Evolutionary conservation across 2,329 filamentous ascomycete genomes (phyloP), one percentile per base, ranked within the genome.

Genomic region (Colletotrichum tamarilloi): DNA sequence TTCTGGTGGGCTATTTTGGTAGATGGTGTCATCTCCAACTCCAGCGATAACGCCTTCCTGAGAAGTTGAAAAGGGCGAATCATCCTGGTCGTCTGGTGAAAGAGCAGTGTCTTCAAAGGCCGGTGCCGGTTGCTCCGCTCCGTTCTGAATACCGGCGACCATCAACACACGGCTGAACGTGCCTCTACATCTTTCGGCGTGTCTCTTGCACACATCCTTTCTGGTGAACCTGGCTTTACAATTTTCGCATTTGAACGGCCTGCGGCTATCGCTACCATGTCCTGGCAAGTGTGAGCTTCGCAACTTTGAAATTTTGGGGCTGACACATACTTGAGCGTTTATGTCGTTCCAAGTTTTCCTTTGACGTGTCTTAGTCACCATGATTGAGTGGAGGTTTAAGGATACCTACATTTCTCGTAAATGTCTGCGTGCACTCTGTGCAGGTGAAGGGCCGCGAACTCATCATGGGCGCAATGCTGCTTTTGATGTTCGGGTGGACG

Each of bases 281-380:
- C 72, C 77, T 78, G 16, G 5, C 12, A 5, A 16, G n/a, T 14
- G 22, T 74, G 30, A 74, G 73, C 35, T 62, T 28, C 24, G 12
- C 12, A 58, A 56, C 6, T 32, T 16, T 11, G 24, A 24, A 53
- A 35, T 2, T 22, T 30, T 12, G 32, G 19, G 26, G 24, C 24
- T 19, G 53, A 24, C 19, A 35, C 70, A 22, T 67, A 77, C 76
- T 76, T 12, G 77, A 75, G 12, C 76, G 77, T 53, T 68, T 73
- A 35, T 78, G 77, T 11, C 77, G 76, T 58, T 69, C 74, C 53
- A 77, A 26, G 32, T 77, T 78, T 69, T 77, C 77, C 73, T 77
- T 19, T 4, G 30, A 22, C 7, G 22, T 30, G 35, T 5, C 19
- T 14, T 16, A 26, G 53, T 52, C 5, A 49, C 3, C 38, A 6